A percentile compares a stretch with the other conserved stretches of the same genome.
Conservation (phyloP, 129 eudicot species). For the Cynara cardunculus region DNA sequence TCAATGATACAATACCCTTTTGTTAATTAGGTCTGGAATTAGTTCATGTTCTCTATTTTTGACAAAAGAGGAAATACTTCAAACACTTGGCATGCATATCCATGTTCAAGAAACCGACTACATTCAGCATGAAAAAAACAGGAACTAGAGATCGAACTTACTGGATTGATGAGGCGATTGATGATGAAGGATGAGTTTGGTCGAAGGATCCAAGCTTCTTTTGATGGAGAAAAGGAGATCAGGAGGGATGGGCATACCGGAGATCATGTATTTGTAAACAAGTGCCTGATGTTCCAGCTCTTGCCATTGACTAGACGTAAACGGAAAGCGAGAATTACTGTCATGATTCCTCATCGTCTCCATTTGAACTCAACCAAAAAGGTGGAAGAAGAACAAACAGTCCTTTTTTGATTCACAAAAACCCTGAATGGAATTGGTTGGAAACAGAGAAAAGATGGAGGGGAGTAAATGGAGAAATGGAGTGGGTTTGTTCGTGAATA, state of each 20-base stretch:
- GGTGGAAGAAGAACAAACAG: not conserved
- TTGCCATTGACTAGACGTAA: slow-evolving; percentile 86
- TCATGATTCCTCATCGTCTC: slow-evolving; percentile 9
- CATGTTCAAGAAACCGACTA: not conserved
- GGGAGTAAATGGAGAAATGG: not conserved
- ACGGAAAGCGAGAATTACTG: slow-evolving; percentile 46
- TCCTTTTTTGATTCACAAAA: too few relatives aligned
- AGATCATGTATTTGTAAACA: slow-evolving; percentile 83
- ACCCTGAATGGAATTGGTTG: too few relatives aligned
- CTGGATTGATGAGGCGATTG: slow-evolving; percentile 41
- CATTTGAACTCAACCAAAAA: slow-evolving; percentile 25
- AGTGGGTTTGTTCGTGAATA: not conserved
- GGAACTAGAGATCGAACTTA: slow-evolving; percentile 1
- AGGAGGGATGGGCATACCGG: slow-evolving; percentile 85
- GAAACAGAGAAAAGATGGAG: not conserved
- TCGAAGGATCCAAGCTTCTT: slow-evolving; percentile 61
- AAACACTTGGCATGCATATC: slow-evolving; percentile 13
- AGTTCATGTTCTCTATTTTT: too few relatives aligned
- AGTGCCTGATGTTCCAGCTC: slow-evolving; percentile 96
- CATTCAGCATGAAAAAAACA: not conserved
- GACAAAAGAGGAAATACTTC: not conserved
- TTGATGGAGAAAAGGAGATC: slow-evolving; percentile 83
- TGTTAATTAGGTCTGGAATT: too few relatives aligned
- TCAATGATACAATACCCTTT: not conserved
- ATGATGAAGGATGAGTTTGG: slow-evolving; percentile 55